Evolutionary conservation across 495 filamentous ascomycete species (phyloP).

Genomic region (Penicillium tannophilum): DNA sequence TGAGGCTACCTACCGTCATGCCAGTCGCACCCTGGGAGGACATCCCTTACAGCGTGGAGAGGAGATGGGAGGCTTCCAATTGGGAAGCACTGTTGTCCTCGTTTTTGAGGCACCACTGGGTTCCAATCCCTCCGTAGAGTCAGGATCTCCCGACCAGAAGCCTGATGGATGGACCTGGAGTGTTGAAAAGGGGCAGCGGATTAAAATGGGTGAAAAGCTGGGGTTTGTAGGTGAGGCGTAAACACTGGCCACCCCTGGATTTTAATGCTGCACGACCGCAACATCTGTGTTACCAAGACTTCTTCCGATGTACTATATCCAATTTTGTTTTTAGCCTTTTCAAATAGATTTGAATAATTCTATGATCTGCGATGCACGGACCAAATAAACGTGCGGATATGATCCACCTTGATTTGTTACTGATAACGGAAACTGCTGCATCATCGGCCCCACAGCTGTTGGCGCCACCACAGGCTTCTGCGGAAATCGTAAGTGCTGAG

Average conservation of each 20-base stretch:
- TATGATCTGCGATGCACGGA: constrained; percentile 2
- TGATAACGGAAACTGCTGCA: not conserved
- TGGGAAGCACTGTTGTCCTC: constrained; percentile 93
- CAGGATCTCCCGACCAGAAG: constrained; percentile 57
- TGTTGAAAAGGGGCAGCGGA: constrained; percentile 79
- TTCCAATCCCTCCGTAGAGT: constrained; percentile 62
- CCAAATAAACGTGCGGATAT: constrained; percentile 4
- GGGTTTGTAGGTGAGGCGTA: constrained; percentile 57
- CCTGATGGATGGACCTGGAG: constrained; percentile 79
- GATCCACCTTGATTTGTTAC: constrained; percentile 10
- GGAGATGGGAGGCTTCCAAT: constrained; percentile 97
- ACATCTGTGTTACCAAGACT: not conserved
- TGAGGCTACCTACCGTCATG: constrained; percentile 84
- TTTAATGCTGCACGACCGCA: constrained; percentile 1
- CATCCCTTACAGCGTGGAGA: constrained; percentile 83
- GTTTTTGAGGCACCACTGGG: constrained; percentile 93
- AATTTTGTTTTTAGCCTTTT: constrained; percentile 12
- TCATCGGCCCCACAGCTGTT: not conserved
- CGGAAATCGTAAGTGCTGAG: too few relatives aligned
- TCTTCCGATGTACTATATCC: constrained; percentile 25
- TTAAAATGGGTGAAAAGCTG: constrained; percentile 86
- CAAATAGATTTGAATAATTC: not conserved
- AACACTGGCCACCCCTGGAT: not conserved
- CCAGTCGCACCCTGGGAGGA: constrained; percentile 76
- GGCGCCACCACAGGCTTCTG: not conserved